phyloP scores from a whole-genome alignment of 176 grass and related monocot species.

The Aegilops bicornis region DNA sequence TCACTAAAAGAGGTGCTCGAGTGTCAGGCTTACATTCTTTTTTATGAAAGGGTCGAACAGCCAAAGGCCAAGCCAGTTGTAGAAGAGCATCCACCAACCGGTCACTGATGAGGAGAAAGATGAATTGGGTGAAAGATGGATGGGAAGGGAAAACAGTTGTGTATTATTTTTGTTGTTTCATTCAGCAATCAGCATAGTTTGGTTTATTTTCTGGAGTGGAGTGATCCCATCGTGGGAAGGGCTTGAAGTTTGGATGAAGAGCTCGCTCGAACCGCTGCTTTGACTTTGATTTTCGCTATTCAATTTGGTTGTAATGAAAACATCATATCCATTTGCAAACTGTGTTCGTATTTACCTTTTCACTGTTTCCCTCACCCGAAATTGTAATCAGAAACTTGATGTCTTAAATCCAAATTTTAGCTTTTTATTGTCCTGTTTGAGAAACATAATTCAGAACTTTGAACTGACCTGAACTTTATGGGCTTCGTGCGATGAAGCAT shows the following conservation, averaged over 20 bases:
- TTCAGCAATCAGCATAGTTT: background rate
- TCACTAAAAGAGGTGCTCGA: conserved; percentile 37
- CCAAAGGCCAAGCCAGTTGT: background rate
- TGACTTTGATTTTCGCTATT: background rate
- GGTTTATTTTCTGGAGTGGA: background rate
- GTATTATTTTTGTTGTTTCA: background rate
- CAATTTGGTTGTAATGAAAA: background rate
- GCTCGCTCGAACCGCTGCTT: background rate
- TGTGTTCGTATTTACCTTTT: too few species aligned
- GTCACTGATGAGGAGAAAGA: background rate
- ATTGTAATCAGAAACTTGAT: too few species aligned
- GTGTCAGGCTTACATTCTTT: conserved; percentile 64
- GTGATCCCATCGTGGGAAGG: background rate
- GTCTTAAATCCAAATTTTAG: too few species aligned
- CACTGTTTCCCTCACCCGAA: too few species aligned
- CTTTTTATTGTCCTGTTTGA: too few species aligned
- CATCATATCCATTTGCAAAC: background rate
- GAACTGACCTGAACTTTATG: too few species aligned
- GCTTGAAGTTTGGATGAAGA: background rate
- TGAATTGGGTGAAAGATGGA: background rate
- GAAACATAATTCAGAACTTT: too few species aligned
- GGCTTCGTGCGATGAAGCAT: too few species aligned
- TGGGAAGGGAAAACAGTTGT: background rate
- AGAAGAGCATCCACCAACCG: background rate
- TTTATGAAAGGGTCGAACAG: conserved; percentile 50